Conservation (phyloP, 768 basidiomycete genomes). For the Cyclocybe cylindracea region DNA sequence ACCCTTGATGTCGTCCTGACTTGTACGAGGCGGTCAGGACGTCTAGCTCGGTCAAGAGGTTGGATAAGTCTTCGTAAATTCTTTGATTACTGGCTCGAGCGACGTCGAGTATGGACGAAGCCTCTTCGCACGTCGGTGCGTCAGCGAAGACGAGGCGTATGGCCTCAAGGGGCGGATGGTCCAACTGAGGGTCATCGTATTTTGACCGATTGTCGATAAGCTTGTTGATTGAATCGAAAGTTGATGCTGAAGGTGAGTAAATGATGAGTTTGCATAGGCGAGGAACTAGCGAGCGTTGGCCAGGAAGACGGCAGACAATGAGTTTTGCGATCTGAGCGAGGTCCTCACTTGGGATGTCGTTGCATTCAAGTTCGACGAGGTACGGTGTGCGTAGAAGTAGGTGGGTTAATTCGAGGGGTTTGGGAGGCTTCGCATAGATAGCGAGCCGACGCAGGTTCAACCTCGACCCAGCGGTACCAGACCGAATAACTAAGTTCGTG, state of each 20-base stretch:
- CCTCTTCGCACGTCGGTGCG: not conserved
- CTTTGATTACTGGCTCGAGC: not conserved
- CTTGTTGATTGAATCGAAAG: too few species aligned
- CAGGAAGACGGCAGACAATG: not conserved
- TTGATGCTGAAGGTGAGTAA: too few species aligned
- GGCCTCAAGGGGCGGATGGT: too few species aligned
- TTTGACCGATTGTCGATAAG: too few species aligned
- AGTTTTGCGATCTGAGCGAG: not conserved
- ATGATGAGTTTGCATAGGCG: not conserved
- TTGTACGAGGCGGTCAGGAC: not conserved
- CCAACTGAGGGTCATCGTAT: too few species aligned
- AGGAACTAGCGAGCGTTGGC: not conserved
- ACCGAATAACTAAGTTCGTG: not conserved
- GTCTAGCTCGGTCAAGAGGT: constrained; percentile 1
- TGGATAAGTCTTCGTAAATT: not conserved
- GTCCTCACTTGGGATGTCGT: constrained; percentile 2
- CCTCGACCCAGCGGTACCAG: not conserved
- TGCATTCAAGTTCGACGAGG: constrained; percentile 2
- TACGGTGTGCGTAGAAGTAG: not conserved
- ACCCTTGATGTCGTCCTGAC: not conserved
- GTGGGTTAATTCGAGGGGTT: not conserved
- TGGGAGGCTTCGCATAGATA: not conserved
- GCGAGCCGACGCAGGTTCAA: not conserved
- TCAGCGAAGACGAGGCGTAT: too few species aligned
- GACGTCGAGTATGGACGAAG: not conserved